A percentile compares a stretch with the other conserved stretches of the same genome.
These are phyloP conservation scores for Colletotrichum ledebouriae DNA, from an alignment of 2,329 filamentous ascomycete genomes.

Conservation along the genomic window DNA sequence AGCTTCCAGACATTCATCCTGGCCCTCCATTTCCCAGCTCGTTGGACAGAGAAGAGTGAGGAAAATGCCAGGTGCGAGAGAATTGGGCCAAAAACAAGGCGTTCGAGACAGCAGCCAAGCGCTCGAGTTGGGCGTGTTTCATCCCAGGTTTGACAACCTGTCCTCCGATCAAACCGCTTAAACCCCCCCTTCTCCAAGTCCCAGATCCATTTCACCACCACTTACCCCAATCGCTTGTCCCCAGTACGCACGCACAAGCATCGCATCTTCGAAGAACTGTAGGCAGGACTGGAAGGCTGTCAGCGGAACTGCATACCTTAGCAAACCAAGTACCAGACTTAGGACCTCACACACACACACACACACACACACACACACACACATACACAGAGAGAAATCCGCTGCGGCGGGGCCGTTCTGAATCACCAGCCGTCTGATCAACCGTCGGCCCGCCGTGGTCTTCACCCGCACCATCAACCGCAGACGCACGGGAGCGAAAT, in stretches of 20 bases:
- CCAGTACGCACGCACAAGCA: no score
- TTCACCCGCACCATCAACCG: constrained; percentile 32
- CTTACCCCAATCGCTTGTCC: constrained; percentile 4
- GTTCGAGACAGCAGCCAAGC: no score
- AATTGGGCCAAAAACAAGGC: no score
- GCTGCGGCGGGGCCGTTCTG: constrained; percentile 30
- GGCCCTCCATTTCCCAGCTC: no score
- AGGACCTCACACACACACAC: background rate
- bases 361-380: no score
- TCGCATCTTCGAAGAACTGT: no score
- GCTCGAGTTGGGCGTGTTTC: constrained; percentile 1
- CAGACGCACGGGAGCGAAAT: constrained; percentile 29
- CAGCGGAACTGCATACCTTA: no score
- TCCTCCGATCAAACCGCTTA: constrained; percentile 33
- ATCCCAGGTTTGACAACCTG: constrained; percentile 42
- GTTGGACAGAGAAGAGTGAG: no score
- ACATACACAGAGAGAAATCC: background rate
- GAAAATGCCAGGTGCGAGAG: no score
- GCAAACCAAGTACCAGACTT: no score
- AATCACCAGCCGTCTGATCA: constrained; percentile 41
- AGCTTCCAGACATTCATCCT: constrained; percentile 8
- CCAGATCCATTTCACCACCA: background rate
- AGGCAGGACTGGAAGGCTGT: no score
- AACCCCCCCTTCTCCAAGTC: constrained; percentile 13
- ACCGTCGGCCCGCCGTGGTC: constrained; percentile 22